Evolutionary conservation across 179 eudicot species (phyloP).

Genomic region (Dionaea muscipula): DNA sequence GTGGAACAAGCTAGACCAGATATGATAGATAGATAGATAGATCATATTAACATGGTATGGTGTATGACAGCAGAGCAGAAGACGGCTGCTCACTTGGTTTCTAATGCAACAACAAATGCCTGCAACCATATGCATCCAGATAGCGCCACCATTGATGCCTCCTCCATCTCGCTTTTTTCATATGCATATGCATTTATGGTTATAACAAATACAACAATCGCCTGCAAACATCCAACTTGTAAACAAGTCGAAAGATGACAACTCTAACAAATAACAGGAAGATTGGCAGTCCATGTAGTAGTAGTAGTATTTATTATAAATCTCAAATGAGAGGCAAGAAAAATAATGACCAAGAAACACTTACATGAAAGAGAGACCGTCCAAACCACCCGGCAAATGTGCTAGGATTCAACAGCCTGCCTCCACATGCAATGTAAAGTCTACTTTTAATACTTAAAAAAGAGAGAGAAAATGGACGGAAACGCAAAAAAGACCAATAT

Average conservation of each 20-base stretch:
- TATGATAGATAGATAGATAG: too few relatives aligned
- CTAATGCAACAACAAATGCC: conserved; percentile 83
- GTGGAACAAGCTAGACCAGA: too few relatives aligned
- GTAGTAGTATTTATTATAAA: too few relatives aligned
- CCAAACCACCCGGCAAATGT: conserved; percentile 99
- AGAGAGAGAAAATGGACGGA: too few relatives aligned
- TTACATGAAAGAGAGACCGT: conserved; percentile 84
- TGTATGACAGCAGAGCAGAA: too few relatives aligned
- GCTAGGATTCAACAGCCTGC: conserved; percentile 91
- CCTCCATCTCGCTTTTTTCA: conserved; percentile 92
- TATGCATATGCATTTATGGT: conserved; percentile 64
- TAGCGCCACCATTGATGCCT: conserved; percentile 86
- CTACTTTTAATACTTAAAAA: not conserved
- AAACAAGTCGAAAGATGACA: too few relatives aligned
- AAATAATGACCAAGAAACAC: conserved; percentile 13
- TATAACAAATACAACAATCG: conserved; percentile 71
- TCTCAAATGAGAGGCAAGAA: conserved; percentile 2
- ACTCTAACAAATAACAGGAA: too few relatives aligned
- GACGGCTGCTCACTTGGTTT: conserved; percentile 61
- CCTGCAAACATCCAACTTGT: conserved; percentile 38
- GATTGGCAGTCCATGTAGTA: too few relatives aligned
- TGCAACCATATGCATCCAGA: conserved; percentile 99
- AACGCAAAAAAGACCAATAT: too few relatives aligned
- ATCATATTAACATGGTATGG: too few relatives aligned
- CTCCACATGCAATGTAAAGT: conserved; percentile 7